Percentiles rank a stretch among this genome's conserved stretches.
These are phyloP conservation scores for Termitomyces heimii DNA, from an alignment of 768 basidiomycete species.

Conservation along the genomic window DNA sequence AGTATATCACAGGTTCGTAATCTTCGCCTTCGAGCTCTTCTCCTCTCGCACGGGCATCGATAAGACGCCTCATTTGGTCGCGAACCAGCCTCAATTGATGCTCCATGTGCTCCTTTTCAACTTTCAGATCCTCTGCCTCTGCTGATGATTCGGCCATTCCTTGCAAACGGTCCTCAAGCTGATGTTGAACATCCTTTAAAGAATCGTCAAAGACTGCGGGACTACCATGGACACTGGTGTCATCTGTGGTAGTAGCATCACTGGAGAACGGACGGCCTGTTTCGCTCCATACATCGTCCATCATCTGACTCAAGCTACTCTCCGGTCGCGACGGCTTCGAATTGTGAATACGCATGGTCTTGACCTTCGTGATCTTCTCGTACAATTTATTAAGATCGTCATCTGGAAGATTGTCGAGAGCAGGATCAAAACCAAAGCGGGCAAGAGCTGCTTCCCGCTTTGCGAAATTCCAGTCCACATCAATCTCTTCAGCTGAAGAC, in stretches of 20 bases:
- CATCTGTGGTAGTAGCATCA: constrained; percentile 71
- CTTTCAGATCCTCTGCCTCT: constrained; percentile 81
- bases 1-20: constrained; percentile 80
- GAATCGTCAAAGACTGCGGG: constrained; percentile 58
- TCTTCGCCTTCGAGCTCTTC: constrained; percentile 59
- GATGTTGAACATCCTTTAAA: constrained; percentile 66
- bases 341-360: constrained; percentile 79
- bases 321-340: constrained; percentile 74
- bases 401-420: constrained; percentile 89
- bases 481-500: constrained; percentile 61
- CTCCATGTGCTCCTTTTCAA: constrained; percentile 92
- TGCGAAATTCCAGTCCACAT: constrained; percentile 97
- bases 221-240: constrained; percentile 69
- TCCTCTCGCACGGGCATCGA: constrained; percentile 73
- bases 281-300: constrained; percentile 88
- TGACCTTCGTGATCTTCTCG: constrained; percentile 91
- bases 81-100: constrained; percentile 79
- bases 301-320: constrained; percentile 73
- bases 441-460: constrained; percentile 91
- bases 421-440: constrained; percentile 79
- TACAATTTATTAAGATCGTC: constrained; percentile 92
- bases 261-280: constrained; percentile 74
- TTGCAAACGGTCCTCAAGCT: constrained; percentile 69
- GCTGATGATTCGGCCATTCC: constrained; percentile 44
- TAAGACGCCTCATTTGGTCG: constrained; percentile 74